These are phyloP conservation scores for Rubus parviflorus DNA, from an alignment of 306 rosid species.

Conservation along the genomic window DNA sequence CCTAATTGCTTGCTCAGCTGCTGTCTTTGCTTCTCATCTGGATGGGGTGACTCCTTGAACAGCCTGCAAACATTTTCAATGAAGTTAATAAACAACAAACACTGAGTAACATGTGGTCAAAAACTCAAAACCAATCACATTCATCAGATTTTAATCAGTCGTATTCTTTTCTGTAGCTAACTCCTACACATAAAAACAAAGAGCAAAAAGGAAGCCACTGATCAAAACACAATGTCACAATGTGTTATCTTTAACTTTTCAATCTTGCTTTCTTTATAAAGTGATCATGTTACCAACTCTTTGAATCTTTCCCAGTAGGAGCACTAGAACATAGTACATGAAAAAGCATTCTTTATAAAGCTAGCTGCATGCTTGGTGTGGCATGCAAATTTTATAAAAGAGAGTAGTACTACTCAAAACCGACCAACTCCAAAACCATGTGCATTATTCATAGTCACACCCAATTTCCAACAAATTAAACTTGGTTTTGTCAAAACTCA, in stretches of 20 bases:
- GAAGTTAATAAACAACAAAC: not conserved
- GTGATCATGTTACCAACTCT: constrained; percentile 23
- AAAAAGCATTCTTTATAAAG: constrained; percentile 4
- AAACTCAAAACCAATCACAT: not conserved
- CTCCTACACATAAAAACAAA: constrained; percentile 19
- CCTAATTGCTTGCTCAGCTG: constrained; percentile 92
- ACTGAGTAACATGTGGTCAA: not conserved
- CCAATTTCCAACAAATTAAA: not conserved
- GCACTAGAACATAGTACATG: constrained; percentile 25
- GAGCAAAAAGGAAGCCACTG: constrained; percentile 28
- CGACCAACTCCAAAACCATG: constrained; percentile 18
- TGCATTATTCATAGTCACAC: constrained; percentile 4
- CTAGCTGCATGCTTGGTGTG: constrained; percentile 24
- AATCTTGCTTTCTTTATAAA: constrained; percentile 17
- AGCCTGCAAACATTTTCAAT: constrained; percentile 50
- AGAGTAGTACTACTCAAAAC: not conserved
- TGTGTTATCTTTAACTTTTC: constrained; percentile 26
- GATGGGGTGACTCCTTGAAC: constrained; percentile 96
- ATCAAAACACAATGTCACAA: not conserved
- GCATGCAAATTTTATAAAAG: constrained; percentile 15
- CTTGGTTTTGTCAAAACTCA: not conserved
- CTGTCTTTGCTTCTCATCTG: constrained; percentile 97
- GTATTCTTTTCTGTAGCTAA: not conserved
- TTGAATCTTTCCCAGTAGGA: constrained; percentile 13
- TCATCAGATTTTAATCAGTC: not conserved